Conservation (phyloP, 768 basidiomycete species). For the Tulasnella sp. region DNA sequence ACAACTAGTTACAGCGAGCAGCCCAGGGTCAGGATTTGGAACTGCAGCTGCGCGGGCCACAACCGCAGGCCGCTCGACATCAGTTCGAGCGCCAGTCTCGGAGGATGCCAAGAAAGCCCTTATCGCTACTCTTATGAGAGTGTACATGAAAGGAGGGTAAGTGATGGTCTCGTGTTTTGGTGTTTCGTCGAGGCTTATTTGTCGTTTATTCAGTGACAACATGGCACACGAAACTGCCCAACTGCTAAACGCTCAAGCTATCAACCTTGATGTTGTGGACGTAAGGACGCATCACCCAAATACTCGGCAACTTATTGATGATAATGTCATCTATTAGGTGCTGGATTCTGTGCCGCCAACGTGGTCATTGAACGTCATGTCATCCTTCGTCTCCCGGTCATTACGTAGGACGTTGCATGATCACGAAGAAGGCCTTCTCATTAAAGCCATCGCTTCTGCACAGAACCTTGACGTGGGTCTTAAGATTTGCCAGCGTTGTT, state of each 20-base stretch:
- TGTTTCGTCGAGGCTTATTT: background rate
- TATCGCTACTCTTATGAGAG: slow-evolving; percentile 67
- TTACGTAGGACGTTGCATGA: slow-evolving; percentile 71
- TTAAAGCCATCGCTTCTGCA: slow-evolving; percentile 72
- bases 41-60: slow-evolving; percentile 35
- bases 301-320: background rate
- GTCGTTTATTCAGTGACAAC: slow-evolving; percentile 44
- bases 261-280: slow-evolving; percentile 71
- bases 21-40: slow-evolving; percentile 33
- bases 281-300: slow-evolving; percentile 47
- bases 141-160: slow-evolving; percentile 77
- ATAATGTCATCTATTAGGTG: slow-evolving; percentile 43
- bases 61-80: slow-evolving; percentile 10
- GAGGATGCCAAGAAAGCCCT: slow-evolving; percentile 54
- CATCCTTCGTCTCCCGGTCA: slow-evolving; percentile 74
- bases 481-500: background rate
- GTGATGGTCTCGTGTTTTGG: slow-evolving; percentile 37
- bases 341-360: slow-evolving; percentile 62
- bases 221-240: slow-evolving; percentile 59
- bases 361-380: slow-evolving; percentile 71
- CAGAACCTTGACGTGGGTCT: slow-evolving; percentile 68
- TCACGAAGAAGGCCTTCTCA: slow-evolving; percentile 64
- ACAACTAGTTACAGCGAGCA: slow-evolving; percentile 41
- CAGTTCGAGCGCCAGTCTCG: slow-evolving; percentile 41
- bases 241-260: slow-evolving; percentile 74